A percentile compares a stretch with the other conserved stretches of the same genome.
Evolutionary conservation across 1,284 basidiomycete genomes (phyloP).

Genomic region (Malassezia psittaci): DNA sequence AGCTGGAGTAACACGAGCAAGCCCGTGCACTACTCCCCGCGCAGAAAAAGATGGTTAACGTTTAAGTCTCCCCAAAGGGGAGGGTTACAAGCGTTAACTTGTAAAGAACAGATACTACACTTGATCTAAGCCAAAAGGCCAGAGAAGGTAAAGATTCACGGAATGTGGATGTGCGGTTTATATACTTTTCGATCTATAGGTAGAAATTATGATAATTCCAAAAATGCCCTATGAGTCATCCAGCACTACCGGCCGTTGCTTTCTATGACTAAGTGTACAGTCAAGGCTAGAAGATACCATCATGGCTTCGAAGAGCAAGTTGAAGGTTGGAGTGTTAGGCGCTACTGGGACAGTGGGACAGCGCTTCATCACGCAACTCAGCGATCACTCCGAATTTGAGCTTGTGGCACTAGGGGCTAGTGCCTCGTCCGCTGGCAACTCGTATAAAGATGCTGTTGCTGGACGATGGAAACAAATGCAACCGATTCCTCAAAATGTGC

Average conservation of each 20-base stretch:
- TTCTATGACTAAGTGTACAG: conserved; percentile 9
- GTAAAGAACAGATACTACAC: conserved; percentile 36
- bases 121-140: conserved; percentile 36
- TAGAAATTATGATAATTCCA: too few relatives aligned
- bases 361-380: conserved; percentile 74
- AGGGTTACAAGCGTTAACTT: conserved; percentile 26
- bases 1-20: conserved; percentile 21
- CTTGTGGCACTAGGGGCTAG: conserved; percentile 83
- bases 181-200: conserved; percentile 6
- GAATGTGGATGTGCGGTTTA: neutral
- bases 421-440: conserved; percentile 72
- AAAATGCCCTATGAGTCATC: neutral
- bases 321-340: conserved; percentile 85
- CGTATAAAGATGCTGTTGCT: conserved; percentile 61
- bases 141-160: conserved; percentile 22
- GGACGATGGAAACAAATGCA: conserved; percentile 77
- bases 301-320: conserved; percentile 31
- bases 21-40: conserved; percentile 15
- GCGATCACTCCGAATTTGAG: conserved; percentile 79
- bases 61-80: conserved; percentile 20
- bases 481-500: conserved; percentile 62
- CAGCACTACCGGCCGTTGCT: conserved; percentile 8
- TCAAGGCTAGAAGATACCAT: neutral
- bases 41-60: conserved; percentile 25
- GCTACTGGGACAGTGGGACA: conserved; percentile 64